Conservation (phyloP, 1,284 basidiomycete genomes). For the Marasmius oreades region DNA sequence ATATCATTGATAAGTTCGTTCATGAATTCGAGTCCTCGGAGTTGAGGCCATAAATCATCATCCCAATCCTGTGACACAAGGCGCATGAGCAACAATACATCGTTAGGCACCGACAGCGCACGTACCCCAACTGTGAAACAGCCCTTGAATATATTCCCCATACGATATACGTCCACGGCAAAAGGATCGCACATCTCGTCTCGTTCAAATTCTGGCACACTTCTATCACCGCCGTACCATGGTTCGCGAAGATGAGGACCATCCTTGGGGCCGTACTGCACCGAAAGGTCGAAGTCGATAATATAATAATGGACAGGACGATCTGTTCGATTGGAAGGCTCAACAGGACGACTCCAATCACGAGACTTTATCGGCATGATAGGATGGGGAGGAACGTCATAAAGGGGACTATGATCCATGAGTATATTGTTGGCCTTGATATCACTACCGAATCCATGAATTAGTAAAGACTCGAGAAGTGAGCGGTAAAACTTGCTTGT, state of each 20-base stretch:
- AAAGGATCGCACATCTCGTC: conserved; percentile 10
- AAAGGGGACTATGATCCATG: neutral
- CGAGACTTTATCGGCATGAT: neutral
- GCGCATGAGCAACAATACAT: neutral
- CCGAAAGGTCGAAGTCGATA: conserved; percentile 1
- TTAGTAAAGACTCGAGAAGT: neutral
- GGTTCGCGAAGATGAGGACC: neutral
- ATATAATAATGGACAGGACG: neutral
- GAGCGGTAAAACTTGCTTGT: neutral
- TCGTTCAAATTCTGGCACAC: neutral
- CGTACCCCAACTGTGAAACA: neutral
- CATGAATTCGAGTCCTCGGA: conserved; percentile 23
- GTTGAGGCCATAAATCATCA: neutral
- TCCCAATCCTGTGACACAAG: neutral
- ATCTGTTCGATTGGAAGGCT: neutral
- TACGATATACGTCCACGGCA: conserved; percentile 8
- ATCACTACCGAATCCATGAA: neutral
- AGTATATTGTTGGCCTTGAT: conserved; percentile 3
- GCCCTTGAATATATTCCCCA: conserved; percentile 8
- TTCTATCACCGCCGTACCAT: neutral
- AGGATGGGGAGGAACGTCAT: neutral
- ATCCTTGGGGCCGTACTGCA: neutral
- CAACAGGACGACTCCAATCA: neutral
- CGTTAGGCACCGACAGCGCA: neutral
- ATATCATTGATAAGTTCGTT: conserved; percentile 23